Base-by-base conservation (phyloP, 805 yeast species). In the Wickerhamiella nectarea region DNA sequence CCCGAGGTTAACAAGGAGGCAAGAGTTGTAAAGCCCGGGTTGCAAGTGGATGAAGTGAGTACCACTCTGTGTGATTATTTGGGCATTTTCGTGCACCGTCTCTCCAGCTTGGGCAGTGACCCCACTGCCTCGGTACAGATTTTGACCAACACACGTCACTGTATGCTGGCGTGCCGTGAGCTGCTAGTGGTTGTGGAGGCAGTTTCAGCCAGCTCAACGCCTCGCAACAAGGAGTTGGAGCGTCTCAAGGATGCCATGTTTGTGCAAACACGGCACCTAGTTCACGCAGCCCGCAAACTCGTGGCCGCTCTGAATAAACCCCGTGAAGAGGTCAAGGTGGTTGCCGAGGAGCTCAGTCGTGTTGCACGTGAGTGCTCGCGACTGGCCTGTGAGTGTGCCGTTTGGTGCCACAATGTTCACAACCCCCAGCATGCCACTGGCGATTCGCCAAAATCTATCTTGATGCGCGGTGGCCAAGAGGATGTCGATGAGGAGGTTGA, bases 161-260 rank as follows among this genome's bases (percentile, higher is more conserved):
- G 64, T 31, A 64, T 64, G 60, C 57, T 62, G 17, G 64, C 65
- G 1, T 60, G 65, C 36, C 57, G 67, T 18, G 67, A 65, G 48
- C 55, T 64, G 18, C 52, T 64, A 21, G 56, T 59, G 0, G 58
- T 58, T 6, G 60, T 63, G 4, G 67, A 64, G 41, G 50, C 57
- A 5, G 50, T 61, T 22, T 50, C 55, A 14, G 38, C 52, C 7
- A 48, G 51, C 33, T 46, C 55, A 14, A 52, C 46, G 18, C 59
- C 62, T 1, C 48, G 58, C 14, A 46, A 45, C 36, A 47, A 47
- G 19, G 61, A 56, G 31, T 55, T 62, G 8, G 65, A 58, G 25
- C 51, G 47, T 8, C 52, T 61, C 38, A 57, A 58, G 42, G 65
- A 63, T 43, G 51, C 48, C 29, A 46, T 64, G 43, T 59, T 57